Percentiles rank a stretch among this genome's conserved stretches.
Evolutionary conservation across 345 rosid genomes (phyloP).

Genomic region (Trapa incisa): DNA sequence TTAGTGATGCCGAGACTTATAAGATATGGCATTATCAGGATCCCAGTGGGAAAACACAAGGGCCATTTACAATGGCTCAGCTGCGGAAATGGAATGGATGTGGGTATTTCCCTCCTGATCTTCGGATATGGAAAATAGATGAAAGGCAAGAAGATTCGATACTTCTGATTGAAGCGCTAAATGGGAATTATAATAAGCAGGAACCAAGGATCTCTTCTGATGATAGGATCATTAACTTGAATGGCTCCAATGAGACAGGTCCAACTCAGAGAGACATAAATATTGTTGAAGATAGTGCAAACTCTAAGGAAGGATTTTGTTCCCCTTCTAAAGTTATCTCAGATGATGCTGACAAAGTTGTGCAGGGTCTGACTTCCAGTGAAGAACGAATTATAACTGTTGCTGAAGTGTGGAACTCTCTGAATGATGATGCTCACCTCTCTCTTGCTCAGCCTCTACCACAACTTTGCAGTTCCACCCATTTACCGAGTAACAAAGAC

Average conservation of each 20-base stretch:
- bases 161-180: slow-evolving; percentile 66
- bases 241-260: slow-evolving; percentile 13
- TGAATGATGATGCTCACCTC: slow-evolving; percentile 15
- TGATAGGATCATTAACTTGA: slow-evolving; percentile 13
- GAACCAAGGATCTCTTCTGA: slow-evolving; percentile 16
- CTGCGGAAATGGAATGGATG: slow-evolving; percentile 60
- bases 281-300: slow-evolving; percentile 17
- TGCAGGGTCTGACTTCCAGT: slow-evolving; percentile 2
- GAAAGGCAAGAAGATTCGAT: slow-evolving; percentile 52
- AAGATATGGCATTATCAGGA: slow-evolving; percentile 82
- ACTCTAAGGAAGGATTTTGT: slow-evolving; percentile 18
- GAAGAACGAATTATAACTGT: slow-evolving; percentile 2
- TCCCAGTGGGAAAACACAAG: slow-evolving; percentile 66
- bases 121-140: slow-evolving; percentile 61
- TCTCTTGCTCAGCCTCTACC: slow-evolving; percentile 17
- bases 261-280: slow-evolving; percentile 12
- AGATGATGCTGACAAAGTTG: background rate
- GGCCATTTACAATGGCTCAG: slow-evolving; percentile 67
- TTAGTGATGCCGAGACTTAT: slow-evolving; percentile 30
- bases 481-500: slow-evolving; percentile 1
- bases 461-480: background rate
- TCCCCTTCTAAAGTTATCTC: slow-evolving; percentile 6
- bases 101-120: slow-evolving; percentile 63
- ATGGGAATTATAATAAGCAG: slow-evolving; percentile 20
- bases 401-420: slow-evolving; percentile 7